Conservation (phyloP, 1,139 yeast species). For the Taphrina pruni region DNA sequence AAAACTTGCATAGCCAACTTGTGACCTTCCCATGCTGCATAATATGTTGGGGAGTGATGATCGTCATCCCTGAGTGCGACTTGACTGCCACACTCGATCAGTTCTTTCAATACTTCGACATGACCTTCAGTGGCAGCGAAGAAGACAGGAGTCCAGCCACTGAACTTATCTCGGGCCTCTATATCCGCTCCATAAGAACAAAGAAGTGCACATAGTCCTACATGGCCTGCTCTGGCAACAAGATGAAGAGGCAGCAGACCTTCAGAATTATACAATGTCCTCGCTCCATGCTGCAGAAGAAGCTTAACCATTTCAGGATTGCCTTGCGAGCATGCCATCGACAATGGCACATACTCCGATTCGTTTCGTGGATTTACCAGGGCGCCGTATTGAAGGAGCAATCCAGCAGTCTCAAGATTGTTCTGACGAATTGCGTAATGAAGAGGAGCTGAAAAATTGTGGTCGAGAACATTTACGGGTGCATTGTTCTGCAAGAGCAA, state of each 20-base stretch:
- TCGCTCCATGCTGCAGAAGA: slow-evolving; percentile 56
- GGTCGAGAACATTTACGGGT: slow-evolving; percentile 53
- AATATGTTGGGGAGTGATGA: slow-evolving; percentile 79
- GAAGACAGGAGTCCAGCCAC: slow-evolving; percentile 92
- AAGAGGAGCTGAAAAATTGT: slow-evolving; percentile 66
- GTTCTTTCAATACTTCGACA: slow-evolving; percentile 68
- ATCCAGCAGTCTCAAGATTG: slow-evolving; percentile 62
- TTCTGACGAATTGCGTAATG: slow-evolving; percentile 76
- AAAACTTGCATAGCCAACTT: slow-evolving; percentile 75
- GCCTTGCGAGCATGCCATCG: slow-evolving; percentile 88
- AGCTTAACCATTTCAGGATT: slow-evolving; percentile 72
- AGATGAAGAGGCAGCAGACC: slow-evolving; percentile 89
- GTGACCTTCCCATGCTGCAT: slow-evolving; percentile 94
- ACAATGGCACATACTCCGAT: slow-evolving; percentile 73
- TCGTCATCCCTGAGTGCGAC: slow-evolving; percentile 79
- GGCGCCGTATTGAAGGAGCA: slow-evolving; percentile 57
- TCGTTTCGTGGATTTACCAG: slow-evolving; percentile 54
- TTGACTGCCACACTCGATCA: slow-evolving; percentile 75
- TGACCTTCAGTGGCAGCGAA: slow-evolving; percentile 91
- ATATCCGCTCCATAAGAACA: slow-evolving; percentile 77
- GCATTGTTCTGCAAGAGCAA: slow-evolving; percentile 52
- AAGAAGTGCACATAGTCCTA: slow-evolving; percentile 68
- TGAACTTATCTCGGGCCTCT: slow-evolving; percentile 78
- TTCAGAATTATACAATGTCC: slow-evolving; percentile 70
- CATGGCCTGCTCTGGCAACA: slow-evolving; percentile 83